A percentile compares a stretch with the other conserved stretches of the same genome.
phyloP scores from a whole-genome alignment of 345 rosid genomes.

The Psidium guajava region DNA sequence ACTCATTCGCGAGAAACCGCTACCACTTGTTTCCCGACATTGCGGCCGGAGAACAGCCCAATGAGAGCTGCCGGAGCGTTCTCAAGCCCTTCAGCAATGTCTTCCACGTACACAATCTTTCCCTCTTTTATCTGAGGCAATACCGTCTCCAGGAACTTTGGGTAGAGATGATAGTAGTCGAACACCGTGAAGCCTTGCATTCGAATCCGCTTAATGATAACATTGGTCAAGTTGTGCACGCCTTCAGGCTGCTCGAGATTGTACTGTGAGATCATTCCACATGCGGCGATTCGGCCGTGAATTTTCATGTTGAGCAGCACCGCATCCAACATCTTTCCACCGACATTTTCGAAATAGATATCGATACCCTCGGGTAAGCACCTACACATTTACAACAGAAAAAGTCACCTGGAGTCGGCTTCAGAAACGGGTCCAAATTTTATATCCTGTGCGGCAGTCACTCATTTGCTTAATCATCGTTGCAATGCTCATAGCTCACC shows the following conservation, averaged over 20 bases:
- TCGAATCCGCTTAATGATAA: background rate
- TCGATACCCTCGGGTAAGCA: constrained; percentile 24
- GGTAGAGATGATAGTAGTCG: constrained; percentile 7
- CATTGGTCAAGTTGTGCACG: background rate
- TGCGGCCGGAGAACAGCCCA: constrained; percentile 7
- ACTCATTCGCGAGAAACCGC: background rate
- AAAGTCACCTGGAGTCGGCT: background rate
- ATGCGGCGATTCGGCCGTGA: constrained; percentile 4
- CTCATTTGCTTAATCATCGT: background rate
- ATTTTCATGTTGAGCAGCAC: constrained; percentile 15
- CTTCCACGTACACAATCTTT: constrained; percentile 12
- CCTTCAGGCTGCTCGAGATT: constrained; percentile 6
- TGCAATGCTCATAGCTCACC: background rate
- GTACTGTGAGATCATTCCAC: constrained; percentile 27
- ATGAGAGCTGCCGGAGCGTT: background rate
- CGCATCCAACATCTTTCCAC: constrained; percentile 24
- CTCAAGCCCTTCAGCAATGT: constrained; percentile 2
- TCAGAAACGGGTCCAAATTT: background rate
- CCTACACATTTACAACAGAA: background rate
- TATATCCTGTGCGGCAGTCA: background rate
- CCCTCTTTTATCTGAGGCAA: constrained; percentile 13
- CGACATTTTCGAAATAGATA: constrained; percentile 25
- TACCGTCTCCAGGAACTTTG: constrained; percentile 13
- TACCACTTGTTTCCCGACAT: constrained; percentile 17
- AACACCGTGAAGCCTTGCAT: constrained; percentile 8